Evolutionary conservation across 2,329 filamentous ascomycete species (phyloP), one percentile per base, ranked within the genome.

Genomic region (Tolypocladium amazonense): DNA sequence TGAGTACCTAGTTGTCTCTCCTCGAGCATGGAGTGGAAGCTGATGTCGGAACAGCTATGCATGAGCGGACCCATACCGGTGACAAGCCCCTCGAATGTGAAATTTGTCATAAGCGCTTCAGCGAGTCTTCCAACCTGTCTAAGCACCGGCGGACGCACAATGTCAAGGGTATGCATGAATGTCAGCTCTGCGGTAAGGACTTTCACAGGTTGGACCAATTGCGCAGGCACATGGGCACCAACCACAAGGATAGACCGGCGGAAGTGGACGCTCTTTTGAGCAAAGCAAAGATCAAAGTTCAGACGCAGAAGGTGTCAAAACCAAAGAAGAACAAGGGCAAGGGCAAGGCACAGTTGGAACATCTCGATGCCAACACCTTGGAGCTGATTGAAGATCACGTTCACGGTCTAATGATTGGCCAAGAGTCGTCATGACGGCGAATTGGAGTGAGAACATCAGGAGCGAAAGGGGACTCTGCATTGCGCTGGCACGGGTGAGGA

Each of bases 91-190:
- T 88, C 0, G 71, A 75, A 53, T 88, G 85, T 63, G 78, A 82
- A 1, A 74, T 80, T 35, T 88, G 85, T 64, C 77, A 76, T 54
- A 85, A 83, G 66, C 72, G 72, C 12, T 88, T 88, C 67, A 79
- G 81, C 61, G 84, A 88, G 68, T 87, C 84, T 0, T 87, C 84
- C 4, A 88, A 88, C 65, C 72, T 88, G 23, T 83, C 84, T 57
- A 88, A 88, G 65, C 85, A 88, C 67, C 79, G 81, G 56, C 82
- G 84, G 63, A 88, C 79, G 9, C 85, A 88, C 64, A 79, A 80
- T 18, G 73, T 77, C 39, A 78, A 78, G 59, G 81, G 81, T 7
- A 75, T 76, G 41, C 79, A 80, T 65, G 72, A 74, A 30, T 87
- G 84, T 53, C 69, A 75, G 3, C 73, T 78, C 47, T 88, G 85